Conservation (phyloP, 192 early-diverging fungal species). For the Polychytrium aggregatum region DNA sequence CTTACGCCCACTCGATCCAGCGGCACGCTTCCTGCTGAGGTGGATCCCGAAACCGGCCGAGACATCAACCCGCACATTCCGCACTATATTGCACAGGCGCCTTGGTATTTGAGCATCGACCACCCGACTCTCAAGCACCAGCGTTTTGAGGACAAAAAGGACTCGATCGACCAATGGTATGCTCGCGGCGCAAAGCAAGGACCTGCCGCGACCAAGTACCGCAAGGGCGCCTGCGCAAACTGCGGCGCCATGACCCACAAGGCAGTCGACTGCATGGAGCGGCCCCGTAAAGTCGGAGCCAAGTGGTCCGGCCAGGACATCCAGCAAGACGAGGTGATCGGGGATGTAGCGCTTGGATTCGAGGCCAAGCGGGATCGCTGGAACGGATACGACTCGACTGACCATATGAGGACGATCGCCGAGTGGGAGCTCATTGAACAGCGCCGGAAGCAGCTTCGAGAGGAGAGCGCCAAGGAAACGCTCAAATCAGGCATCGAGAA, state of each 20-base stretch:
- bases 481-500: slow-evolving; percentile 32
- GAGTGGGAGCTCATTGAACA: slow-evolving; percentile 92
- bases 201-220: slow-evolving; percentile 77
- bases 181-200: slow-evolving; percentile 58
- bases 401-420: slow-evolving; percentile 67
- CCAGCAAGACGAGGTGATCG: slow-evolving; percentile 73
- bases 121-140: slow-evolving; percentile 83
- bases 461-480: slow-evolving; percentile 35
- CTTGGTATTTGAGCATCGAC: slow-evolving; percentile 57
- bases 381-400: slow-evolving; percentile 92
- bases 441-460: slow-evolving; percentile 68
- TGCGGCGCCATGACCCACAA: slow-evolving; percentile 96
- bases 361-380: slow-evolving; percentile 96
- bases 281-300: slow-evolving; percentile 81
- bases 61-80: slow-evolving; percentile 99
- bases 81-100: slow-evolving; percentile 88
- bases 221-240: slow-evolving; percentile 94
- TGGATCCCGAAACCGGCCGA: slow-evolving; percentile 55
- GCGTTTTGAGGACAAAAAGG: slow-evolving; percentile 25
- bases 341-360: slow-evolving; percentile 64
- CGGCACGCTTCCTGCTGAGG: slow-evolving; percentile 35
- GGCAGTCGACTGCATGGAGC: slow-evolving; percentile 85
- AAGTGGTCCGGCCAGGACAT: slow-evolving; percentile 77
- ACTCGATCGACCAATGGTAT: slow-evolving; percentile 60
- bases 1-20: slow-evolving; percentile 2